Conservation (phyloP, 2,329 filamentous ascomycete genomes). For the Hirsutella rhossiliensis region DNA sequence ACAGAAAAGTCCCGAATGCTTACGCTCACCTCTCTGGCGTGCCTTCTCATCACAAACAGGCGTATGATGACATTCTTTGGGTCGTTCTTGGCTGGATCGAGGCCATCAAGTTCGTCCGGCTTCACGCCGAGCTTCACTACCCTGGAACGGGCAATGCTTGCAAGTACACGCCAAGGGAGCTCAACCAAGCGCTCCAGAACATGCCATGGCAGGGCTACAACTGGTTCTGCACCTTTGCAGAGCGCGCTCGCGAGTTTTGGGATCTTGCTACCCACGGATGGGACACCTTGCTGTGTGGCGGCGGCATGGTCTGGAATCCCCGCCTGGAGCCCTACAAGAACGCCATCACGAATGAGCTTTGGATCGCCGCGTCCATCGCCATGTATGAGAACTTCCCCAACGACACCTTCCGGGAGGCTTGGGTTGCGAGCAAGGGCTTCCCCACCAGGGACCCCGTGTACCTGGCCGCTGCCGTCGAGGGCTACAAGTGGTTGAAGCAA, state of each 20-base stretch:
- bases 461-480: conserved; percentile 61
- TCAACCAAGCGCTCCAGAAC: conserved; percentile 11
- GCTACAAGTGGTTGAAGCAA: conserved; percentile 66
- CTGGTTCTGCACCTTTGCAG: conserved; percentile 67
- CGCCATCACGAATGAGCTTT: conserved; percentile 89
- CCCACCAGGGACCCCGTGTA: conserved; percentile 46
- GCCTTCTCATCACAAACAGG: conserved; percentile 31
- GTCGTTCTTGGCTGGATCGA: conserved; percentile 88
- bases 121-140: conserved; percentile 56
- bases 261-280: conserved; percentile 68
- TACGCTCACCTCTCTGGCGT: background rate
- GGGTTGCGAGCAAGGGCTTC: conserved; percentile 21
- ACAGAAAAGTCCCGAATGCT: background rate
- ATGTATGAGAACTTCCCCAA: conserved; percentile 90
- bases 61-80: conserved; percentile 93
- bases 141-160: conserved; percentile 9
- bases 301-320: conserved; percentile 88
- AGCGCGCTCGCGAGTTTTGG: conserved; percentile 77
- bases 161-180: conserved; percentile 2
- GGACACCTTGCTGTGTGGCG: conserved; percentile 69
- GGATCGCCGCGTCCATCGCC: conserved; percentile 67
- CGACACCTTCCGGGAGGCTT: conserved; percentile 62
- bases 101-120: conserved; percentile 59
- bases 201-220: conserved; percentile 63
- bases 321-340: conserved; percentile 80